Percentiles rank a stretch among this genome's conserved stretches.
Evolutionary conservation across 176 grass and related monocot genomes (phyloP).

Genomic region (Juncus inflexus): DNA sequence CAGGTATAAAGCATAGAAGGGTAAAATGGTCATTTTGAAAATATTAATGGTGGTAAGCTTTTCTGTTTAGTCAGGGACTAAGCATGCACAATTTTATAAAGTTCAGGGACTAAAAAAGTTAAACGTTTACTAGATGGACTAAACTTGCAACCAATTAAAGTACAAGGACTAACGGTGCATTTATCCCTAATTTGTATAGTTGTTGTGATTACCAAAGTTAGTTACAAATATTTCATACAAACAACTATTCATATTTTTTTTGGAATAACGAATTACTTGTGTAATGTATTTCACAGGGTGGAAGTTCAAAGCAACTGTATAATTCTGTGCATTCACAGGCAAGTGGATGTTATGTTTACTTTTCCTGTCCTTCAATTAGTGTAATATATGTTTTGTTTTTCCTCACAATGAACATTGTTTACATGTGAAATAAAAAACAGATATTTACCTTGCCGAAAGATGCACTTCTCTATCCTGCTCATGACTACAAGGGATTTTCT

Average conservation of each 20-base stretch:
- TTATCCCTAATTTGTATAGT: neutral
- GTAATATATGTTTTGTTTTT: neutral
- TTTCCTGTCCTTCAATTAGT: slow-evolving; percentile 8
- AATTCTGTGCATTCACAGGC: slow-evolving; percentile 94
- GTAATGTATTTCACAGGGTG: slow-evolving; percentile 47
- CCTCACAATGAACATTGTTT: neutral
- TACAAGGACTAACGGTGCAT: too few relatives aligned
- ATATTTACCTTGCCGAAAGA: slow-evolving; percentile 82
- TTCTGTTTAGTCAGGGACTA: too few relatives aligned
- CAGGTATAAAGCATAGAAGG: slow-evolving; percentile 33
- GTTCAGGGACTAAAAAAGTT: too few relatives aligned
- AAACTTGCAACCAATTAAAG: neutral
- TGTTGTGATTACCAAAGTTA: neutral
- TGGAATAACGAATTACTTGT: neutral
- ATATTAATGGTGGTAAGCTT: too few relatives aligned
- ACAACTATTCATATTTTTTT: neutral
- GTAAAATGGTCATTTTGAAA: too few relatives aligned
- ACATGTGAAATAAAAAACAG: slow-evolving; percentile 33
- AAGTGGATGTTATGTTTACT: slow-evolving; percentile 32
- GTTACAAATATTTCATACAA: slow-evolving; percentile 1
- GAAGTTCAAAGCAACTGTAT: slow-evolving; percentile 66
- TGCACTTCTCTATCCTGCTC: slow-evolving; percentile 82
- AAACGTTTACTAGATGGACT: too few relatives aligned
- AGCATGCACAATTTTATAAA: too few relatives aligned
- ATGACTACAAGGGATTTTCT: slow-evolving; percentile 97